Evolutionary conservation across 2,329 filamentous ascomycete genomes (phyloP).

Genomic region (Penicillium sp.): DNA sequence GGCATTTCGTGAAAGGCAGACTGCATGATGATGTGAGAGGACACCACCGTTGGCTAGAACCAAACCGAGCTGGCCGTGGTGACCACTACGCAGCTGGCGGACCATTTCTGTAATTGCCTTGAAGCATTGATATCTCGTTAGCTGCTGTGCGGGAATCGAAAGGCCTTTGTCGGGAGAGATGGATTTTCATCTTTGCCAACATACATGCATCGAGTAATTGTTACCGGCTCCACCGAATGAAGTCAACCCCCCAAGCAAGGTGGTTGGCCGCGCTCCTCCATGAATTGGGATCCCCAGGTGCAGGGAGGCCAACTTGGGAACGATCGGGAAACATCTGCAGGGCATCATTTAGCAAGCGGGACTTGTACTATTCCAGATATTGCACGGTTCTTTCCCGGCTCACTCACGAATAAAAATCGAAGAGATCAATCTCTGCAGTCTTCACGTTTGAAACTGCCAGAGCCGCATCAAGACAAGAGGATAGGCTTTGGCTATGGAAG

Average conservation of each 20-base stretch:
- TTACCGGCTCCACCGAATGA: conserved; percentile 66
- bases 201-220: conserved; percentile 63
- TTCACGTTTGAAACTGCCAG: not conserved
- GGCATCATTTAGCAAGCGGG: not conserved
- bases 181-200: not conserved
- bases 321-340: conserved; percentile 57
- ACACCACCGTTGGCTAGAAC: conserved; percentile 62
- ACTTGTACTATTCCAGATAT: too few species aligned
- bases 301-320: conserved; percentile 59
- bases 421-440: conserved; percentile 52
- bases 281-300: conserved; percentile 52
- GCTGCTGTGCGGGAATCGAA: too few species aligned
- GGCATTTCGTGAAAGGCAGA: conserved; percentile 51
- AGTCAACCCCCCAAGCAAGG: conserved; percentile 59
- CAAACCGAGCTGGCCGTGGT: conserved; percentile 45
- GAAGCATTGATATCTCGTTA: too few species aligned
- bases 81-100: conserved; percentile 46
- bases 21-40: conserved; percentile 59
- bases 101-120: conserved; percentile 52
- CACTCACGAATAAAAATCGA: conserved; percentile 55
- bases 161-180: not conserved
- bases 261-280: conserved; percentile 48
- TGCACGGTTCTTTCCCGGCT: too few species aligned
- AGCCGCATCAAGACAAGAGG: conserved; percentile 1
- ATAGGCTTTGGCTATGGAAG: not conserved